phyloP scores from a whole-genome alignment of 2,329 filamentous ascomycete genomes.

The Fusarium incarnatum region DNA sequence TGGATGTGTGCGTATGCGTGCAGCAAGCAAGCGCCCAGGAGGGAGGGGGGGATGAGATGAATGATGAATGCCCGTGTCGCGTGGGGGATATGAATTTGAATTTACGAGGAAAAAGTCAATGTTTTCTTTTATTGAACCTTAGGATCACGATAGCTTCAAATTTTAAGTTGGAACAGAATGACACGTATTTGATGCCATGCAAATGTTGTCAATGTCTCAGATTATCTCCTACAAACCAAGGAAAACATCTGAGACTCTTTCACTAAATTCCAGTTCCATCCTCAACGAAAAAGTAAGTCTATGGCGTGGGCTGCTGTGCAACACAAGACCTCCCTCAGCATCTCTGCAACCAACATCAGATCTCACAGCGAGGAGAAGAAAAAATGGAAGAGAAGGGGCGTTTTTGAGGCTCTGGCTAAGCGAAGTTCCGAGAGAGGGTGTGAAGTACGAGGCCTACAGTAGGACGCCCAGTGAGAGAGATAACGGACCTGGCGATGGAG shows the following conservation, averaged over 20 bases:
- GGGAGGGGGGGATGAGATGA: conserved; percentile 15
- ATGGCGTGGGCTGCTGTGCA: conserved; percentile 24
- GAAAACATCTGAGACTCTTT: background rate
- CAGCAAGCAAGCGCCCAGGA: background rate
- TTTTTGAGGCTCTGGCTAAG: conserved; percentile 36
- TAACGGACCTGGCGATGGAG: conserved; percentile 28
- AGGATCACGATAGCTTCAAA: conserved; percentile 24
- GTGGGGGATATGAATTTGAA: conserved; percentile 15
- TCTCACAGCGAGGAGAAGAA: conserved; percentile 11
- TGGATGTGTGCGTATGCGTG: conserved; percentile 9
- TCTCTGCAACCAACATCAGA: conserved; percentile 35
- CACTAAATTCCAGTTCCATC: conserved; percentile 11
- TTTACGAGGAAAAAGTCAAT: conserved; percentile 1
- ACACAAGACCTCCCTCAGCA: conserved; percentile 24
- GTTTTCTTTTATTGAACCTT: conserved; percentile 13
- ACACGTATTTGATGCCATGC: background rate
- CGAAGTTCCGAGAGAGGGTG: conserved; percentile 30
- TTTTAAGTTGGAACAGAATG: background rate
- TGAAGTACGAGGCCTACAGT: conserved; percentile 11
- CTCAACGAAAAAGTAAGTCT: conserved; percentile 14
- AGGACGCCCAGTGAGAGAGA: conserved; percentile 26
- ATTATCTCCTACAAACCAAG: background rate
- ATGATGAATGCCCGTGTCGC: conserved; percentile 6
- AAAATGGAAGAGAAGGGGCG: conserved; percentile 12
- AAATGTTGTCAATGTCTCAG: background rate